These are phyloP conservation scores for Cladosporium sp. DNA, from an alignment of 2,329 filamentous ascomycete genomes.

Conservation along the genomic window DNA sequence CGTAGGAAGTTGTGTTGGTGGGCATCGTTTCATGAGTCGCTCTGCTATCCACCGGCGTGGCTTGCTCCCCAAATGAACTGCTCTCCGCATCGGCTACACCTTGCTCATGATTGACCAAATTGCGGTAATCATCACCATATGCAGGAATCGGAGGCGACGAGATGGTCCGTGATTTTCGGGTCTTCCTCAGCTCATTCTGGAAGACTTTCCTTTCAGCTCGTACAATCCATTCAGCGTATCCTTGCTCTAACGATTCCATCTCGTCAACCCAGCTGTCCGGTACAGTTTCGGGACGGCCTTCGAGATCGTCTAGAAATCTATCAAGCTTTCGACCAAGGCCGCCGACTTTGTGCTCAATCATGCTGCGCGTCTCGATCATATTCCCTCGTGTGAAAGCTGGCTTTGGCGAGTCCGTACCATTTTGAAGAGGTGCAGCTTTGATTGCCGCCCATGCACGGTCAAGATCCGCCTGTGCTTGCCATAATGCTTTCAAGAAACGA, in stretches of 20 bases:
- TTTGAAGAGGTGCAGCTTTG: constrained; percentile 7
- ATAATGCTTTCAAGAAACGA: constrained; percentile 60
- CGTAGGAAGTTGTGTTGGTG: neutral
- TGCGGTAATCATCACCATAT: neutral
- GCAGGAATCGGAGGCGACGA: neutral
- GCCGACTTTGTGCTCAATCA: constrained; percentile 66
- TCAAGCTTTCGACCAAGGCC: constrained; percentile 72
- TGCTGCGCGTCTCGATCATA: constrained; percentile 39
- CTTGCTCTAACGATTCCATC: constrained; percentile 73
- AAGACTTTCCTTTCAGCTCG: constrained; percentile 71
- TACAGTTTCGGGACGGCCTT: constrained; percentile 77
- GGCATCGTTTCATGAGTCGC: neutral
- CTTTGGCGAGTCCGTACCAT: neutral
- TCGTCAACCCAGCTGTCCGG: constrained; percentile 84
- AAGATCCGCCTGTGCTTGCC: constrained; percentile 61
- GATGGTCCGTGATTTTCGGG: neutral
- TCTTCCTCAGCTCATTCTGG: constrained; percentile 52
- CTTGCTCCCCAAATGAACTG: neutral
- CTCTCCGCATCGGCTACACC: neutral
- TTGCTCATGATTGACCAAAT: neutral
- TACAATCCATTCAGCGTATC: constrained; percentile 77
- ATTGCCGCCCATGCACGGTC: constrained; percentile 60
- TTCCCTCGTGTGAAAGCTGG: constrained; percentile 18
- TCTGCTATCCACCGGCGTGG: neutral
- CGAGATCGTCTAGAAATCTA: constrained; percentile 78